Conservation (phyloP, 257 asterid species). For the Solanum ossicruentum region DNA sequence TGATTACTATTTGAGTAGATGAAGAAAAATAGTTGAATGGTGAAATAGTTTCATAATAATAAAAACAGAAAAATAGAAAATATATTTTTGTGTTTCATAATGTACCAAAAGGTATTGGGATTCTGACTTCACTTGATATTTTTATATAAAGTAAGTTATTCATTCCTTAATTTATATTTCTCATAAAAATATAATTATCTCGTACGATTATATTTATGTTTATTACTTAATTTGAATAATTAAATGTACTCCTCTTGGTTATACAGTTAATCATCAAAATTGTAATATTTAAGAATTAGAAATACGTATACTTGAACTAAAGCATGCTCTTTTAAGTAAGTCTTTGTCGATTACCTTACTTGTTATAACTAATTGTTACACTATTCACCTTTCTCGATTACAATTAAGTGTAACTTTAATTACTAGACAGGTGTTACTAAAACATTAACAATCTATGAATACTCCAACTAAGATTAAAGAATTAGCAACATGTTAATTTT, state of each 20-base stretch:
- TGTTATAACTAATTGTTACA: no score
- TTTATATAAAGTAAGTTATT: background rate
- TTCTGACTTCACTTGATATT: background rate
- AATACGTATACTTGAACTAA: no score
- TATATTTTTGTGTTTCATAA: no score
- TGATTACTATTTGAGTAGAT: background rate
- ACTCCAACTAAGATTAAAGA: no score
- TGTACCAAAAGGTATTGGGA: background rate
- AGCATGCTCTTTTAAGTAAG: no score
- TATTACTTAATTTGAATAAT: background rate
- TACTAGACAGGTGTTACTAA: no score
- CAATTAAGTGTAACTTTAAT: no score
- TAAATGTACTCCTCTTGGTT: background rate
- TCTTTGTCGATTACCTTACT: no score
- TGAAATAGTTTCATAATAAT: background rate
- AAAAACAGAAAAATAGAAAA: background rate
- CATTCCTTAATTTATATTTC: background rate
- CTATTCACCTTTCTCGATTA: no score
- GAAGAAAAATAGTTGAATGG: background rate
- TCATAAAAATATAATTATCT: background rate
- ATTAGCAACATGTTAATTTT: no score
- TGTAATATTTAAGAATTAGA: background rate
- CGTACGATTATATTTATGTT: background rate
- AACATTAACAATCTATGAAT: no score
- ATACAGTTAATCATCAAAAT: background rate